Conservation (phyloP, 768 basidiomycete species). For the Tricholoma sp. region DNA sequence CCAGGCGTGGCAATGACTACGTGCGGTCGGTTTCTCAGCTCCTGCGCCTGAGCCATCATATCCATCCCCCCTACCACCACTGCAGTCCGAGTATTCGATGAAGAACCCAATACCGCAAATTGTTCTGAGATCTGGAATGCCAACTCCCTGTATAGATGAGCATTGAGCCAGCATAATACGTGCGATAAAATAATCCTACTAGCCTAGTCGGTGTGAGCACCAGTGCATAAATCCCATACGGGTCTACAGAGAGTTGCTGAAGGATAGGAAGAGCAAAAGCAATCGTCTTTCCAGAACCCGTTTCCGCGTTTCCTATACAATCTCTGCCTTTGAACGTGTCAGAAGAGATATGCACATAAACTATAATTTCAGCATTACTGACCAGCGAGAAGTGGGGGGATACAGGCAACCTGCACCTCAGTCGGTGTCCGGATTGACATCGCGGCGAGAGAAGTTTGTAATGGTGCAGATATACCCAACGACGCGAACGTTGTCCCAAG, state of each 20-base stretch:
- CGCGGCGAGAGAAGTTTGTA: constrained; percentile 60
- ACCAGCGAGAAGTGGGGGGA: constrained; percentile 82
- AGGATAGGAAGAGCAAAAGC: constrained; percentile 96
- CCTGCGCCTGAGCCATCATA: constrained; percentile 90
- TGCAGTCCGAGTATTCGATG: constrained; percentile 76
- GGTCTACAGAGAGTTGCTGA: constrained; percentile 81
- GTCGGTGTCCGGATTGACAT: constrained; percentile 90
- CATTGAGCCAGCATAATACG: not conserved
- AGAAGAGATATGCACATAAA: not conserved
- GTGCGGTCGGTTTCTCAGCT: constrained; percentile 82
- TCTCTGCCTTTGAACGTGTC: constrained; percentile 62
- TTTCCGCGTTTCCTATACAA: constrained; percentile 97
- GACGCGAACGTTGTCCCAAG: constrained; percentile 36
- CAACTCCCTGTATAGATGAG: constrained; percentile 59
- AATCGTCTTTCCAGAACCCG: constrained; percentile 96
- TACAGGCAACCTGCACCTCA: constrained; percentile 84
- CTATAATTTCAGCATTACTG: constrained; percentile 16
- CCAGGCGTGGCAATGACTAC: constrained; percentile 96
- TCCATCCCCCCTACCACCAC: constrained; percentile 99
- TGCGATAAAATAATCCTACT: constrained; percentile 12
- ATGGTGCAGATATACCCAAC: constrained; percentile 52
- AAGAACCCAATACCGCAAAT: constrained; percentile 82
- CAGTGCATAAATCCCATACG: constrained; percentile 91
- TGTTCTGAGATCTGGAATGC: constrained; percentile 98
- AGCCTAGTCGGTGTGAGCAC: constrained; percentile 94